A percentile compares a stretch with the other conserved stretches of the same genome.
These are phyloP conservation scores for Musa acuminata DNA, from an alignment of 176 grass and related monocot genomes.

Conservation along the genomic window DNA sequence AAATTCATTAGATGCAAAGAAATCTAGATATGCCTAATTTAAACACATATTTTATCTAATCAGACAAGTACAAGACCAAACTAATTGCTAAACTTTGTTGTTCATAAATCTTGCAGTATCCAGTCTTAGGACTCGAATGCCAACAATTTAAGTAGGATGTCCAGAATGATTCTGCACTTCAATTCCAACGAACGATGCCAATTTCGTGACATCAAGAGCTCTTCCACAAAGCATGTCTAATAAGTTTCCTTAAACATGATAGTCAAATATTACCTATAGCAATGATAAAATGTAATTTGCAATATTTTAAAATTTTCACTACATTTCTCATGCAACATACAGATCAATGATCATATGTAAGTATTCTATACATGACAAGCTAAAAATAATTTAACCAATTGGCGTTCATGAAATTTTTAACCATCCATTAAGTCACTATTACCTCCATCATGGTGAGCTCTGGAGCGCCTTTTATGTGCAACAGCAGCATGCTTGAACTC, in stretches of 20 bases:
- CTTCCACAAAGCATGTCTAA: too few species aligned
- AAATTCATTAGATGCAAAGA: too few species aligned
- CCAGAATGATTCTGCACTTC: neutral
- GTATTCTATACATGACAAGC: too few species aligned
- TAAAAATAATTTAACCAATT: too few species aligned
- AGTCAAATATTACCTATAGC: neutral
- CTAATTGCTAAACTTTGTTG: too few species aligned
- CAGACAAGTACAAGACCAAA: too few species aligned
- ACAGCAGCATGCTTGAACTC: constrained; percentile 70
- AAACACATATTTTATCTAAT: too few species aligned
- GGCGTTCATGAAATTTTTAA: too few species aligned
- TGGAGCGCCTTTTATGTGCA: constrained; percentile 61
- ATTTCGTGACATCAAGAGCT: neutral
- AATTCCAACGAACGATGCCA: neutral
- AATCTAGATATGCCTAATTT: too few species aligned
- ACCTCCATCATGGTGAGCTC: constrained; percentile 41
- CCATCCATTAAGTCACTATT: neutral
- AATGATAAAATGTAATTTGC: neutral
- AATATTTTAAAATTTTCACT: neutral
- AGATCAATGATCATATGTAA: too few species aligned
- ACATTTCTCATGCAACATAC: neutral
- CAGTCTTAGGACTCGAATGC: neutral
- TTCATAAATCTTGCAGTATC: neutral
- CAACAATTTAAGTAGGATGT: neutral
- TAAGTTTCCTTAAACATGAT: neutral